Conservation (phyloP, 805 yeast genomes). For the Ogataea minuta region DNA sequence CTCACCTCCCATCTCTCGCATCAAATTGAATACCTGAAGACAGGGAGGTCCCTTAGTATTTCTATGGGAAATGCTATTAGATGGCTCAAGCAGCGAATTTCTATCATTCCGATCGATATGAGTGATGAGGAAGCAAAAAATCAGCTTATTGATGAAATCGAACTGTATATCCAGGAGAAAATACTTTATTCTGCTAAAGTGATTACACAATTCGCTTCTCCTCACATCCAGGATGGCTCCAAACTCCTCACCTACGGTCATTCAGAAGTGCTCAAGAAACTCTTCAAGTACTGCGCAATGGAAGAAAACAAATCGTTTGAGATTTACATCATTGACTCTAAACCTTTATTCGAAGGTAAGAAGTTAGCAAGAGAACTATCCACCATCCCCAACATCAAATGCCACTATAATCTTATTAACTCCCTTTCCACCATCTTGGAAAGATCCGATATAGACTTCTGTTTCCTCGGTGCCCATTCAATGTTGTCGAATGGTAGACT, state of each 20-base stretch:
- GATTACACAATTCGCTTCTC: conserved; percentile 75
- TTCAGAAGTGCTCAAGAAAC: conserved; percentile 75
- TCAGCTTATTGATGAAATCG: conserved; percentile 63
- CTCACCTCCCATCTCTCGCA: conserved; percentile 83
- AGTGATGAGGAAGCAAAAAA: conserved; percentile 66
- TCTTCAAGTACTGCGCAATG: conserved; percentile 67
- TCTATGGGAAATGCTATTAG: conserved; percentile 98
- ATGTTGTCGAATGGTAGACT: conserved; percentile 93
- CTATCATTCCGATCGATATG: conserved; percentile 73
- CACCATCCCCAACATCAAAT: conserved; percentile 55
- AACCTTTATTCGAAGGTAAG: conserved; percentile 93
- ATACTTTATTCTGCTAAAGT: conserved; percentile 79
- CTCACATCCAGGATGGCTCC: conserved; percentile 71
- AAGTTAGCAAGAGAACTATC: conserved; percentile 65
- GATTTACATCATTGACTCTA: conserved; percentile 85
- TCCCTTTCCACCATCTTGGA: conserved; percentile 78
- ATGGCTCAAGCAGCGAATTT: conserved; percentile 93
- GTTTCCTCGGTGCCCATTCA: conserved; percentile 94
- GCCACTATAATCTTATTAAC: conserved; percentile 76
- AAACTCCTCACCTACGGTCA: conserved; percentile 87
- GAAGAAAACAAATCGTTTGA: conserved; percentile 63
- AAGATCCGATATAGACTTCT: conserved; percentile 71
- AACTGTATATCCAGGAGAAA: conserved; percentile 78
- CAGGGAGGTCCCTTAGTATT: conserved; percentile 86
- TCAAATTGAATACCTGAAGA: conserved; percentile 88